A percentile compares a stretch with the other conserved stretches of the same genome.
Conservation (phyloP, 2,329 filamentous ascomycete genomes). For the Fusarium floridanum region DNA sequence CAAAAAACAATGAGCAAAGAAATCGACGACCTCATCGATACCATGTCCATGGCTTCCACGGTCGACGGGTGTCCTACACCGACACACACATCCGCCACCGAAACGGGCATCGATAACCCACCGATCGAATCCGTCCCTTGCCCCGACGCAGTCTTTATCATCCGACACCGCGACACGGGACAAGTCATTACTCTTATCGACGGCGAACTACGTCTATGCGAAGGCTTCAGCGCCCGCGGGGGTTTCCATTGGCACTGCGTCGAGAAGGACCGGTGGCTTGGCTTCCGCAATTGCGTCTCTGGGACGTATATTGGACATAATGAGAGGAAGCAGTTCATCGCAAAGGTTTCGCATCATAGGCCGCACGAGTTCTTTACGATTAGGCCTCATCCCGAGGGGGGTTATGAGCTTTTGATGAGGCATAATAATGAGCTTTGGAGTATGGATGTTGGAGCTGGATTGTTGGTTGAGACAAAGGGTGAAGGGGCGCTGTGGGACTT, state of each 20-base stretch:
- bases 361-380: slow-evolving; percentile 49
- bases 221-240: slow-evolving; percentile 28
- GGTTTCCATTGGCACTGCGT: slow-evolving; percentile 55
- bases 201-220: slow-evolving; percentile 45
- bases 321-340: slow-evolving; percentile 37
- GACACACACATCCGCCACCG: slow-evolving; percentile 27
- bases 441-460: slow-evolving; percentile 40
- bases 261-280: slow-evolving; percentile 54
- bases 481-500: slow-evolving; percentile 51
- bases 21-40: slow-evolving; percentile 24
- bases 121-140: slow-evolving; percentile 36
- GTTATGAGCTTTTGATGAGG: slow-evolving; percentile 50
- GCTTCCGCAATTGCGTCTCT: slow-evolving; percentile 53
- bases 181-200: slow-evolving; percentile 49
- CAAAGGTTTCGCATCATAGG: slow-evolving; percentile 41
- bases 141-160: slow-evolving; percentile 49
- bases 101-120: slow-evolving; percentile 4
- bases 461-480: slow-evolving; percentile 42
- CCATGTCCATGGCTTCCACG: slow-evolving; percentile 39
- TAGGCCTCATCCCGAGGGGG: slow-evolving; percentile 47
- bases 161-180: slow-evolving; percentile 44
- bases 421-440: slow-evolving; percentile 47
- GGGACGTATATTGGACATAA: slow-evolving; percentile 52
- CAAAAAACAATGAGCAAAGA: slow-evolving; percentile 35
- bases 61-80: slow-evolving; percentile 32